Conservation (phyloP, 192 early-diverging fungal genomes). For the Coemansia sp. region DNA sequence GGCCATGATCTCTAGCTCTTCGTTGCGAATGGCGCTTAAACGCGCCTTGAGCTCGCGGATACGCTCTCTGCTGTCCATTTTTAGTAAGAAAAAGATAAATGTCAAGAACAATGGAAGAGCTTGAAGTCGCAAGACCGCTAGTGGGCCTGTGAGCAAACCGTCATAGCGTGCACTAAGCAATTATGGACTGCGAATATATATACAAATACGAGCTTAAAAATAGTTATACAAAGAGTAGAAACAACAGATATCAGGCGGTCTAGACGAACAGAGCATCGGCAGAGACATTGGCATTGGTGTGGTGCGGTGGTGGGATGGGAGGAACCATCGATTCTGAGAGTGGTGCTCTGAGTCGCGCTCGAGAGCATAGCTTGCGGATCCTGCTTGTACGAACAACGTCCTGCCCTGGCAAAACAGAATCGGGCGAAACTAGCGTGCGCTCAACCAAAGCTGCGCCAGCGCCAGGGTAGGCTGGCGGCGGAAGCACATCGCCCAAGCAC, state of each 20-base stretch:
- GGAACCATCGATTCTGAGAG: not conserved
- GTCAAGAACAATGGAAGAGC: not conserved
- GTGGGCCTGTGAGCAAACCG: not conserved
- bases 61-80: constrained; percentile 11
- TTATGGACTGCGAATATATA: not conserved
- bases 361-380: constrained; percentile 22
- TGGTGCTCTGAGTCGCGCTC: constrained; percentile 17
- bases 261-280: constrained; percentile 1
- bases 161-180: not conserved
- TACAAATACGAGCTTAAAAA: not conserved
- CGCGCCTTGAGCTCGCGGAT: constrained; percentile 21
- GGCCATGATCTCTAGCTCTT: constrained; percentile 44
- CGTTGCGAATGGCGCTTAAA: constrained; percentile 24
- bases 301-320: not conserved
- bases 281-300: not conserved
- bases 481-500: constrained; percentile 20
- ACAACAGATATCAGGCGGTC: not conserved
- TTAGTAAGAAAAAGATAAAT: not conserved
- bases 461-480: constrained; percentile 43
- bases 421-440: constrained; percentile 27
- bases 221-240: not conserved
- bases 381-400: not conserved
- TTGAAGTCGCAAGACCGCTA: not conserved
- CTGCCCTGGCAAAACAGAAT: not conserved
- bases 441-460: constrained; percentile 18